Conservation (phyloP, 2,329 filamentous ascomycete species). For the Cladorrhinum sp. region DNA sequence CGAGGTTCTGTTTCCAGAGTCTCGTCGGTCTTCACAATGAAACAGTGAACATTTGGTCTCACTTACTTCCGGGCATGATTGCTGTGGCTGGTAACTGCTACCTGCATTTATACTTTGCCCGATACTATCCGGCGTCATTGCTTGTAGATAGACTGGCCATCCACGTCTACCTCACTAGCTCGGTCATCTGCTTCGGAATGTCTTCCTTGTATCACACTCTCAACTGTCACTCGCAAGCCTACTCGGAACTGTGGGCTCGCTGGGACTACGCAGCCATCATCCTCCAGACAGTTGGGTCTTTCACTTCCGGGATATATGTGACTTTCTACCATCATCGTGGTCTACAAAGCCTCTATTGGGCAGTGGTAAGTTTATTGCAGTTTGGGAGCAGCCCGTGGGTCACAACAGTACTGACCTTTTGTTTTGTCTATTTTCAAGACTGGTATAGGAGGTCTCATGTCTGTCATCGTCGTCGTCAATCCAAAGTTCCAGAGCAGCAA, state of each 20-base stretch:
- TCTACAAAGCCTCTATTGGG: constrained; percentile 35
- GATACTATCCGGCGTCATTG: constrained; percentile 25
- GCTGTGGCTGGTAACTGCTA: constrained; percentile 17
- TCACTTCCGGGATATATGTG: constrained; percentile 40
- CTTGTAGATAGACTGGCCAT: constrained; percentile 38
- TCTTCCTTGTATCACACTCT: constrained; percentile 41
- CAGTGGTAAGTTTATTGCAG: constrained; percentile 31
- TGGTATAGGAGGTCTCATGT: not conserved
- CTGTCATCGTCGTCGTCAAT: constrained; percentile 33
- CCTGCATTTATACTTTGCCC: constrained; percentile 32
- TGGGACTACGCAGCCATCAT: constrained; percentile 40
- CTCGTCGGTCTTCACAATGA: constrained; percentile 39
- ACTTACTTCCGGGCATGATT: constrained; percentile 41
- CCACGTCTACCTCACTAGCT: constrained; percentile 37
- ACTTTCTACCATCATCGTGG: constrained; percentile 39
- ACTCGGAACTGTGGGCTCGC: constrained; percentile 37
- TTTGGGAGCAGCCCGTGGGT: not conserved
- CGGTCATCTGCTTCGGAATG: constrained; percentile 36
- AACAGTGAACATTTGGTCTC: constrained; percentile 34
- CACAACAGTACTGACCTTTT: not conserved
- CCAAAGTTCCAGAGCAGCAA: constrained; percentile 35
- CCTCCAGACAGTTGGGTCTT: constrained; percentile 37
- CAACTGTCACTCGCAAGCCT: constrained; percentile 37
- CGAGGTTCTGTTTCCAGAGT: constrained; percentile 37
- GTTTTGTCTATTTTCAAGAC: not conserved